Base-by-base conservation (phyloP, 2,329 filamentous ascomycete species). In the Phoma sp. region DNA sequence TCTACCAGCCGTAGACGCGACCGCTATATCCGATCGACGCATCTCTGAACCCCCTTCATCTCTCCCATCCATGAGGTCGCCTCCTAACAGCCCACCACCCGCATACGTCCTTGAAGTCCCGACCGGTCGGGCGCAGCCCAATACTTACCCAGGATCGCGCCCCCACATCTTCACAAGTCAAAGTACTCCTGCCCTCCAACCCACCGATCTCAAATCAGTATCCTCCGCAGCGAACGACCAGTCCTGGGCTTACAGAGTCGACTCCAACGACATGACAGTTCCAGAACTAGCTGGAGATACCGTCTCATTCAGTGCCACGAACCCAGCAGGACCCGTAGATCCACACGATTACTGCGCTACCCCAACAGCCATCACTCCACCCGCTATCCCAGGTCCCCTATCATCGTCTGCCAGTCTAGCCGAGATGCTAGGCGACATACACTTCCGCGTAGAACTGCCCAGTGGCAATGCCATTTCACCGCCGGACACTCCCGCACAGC, bases 281-380 rank as follows among this genome's bases (percentile, higher is more conserved):
- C 50, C 56, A 4, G 63, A 66, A 39, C 35, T 66, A 12, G 50
- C 53, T 4, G 55, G 63, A 9, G 43, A 64, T 17, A 50, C 49
- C 4, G 32, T 62, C 17, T 32, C 21, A 4, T 44, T 65, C 45
- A 65, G 62, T 43, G 64, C 40, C 3, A 67, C 64, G n/a, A 67
- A 67, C 32, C 24, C 53, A 2, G 38, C 51, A n/a, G 62, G 64
- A 1, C 64, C 64, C 3, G 62, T 67, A 0, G 61, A 67, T 19
- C 63, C 63, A 25, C 60, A 54, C 22, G 62, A 64, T 5, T 48
- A 61, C 7, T 43, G 21, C n/a, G 21, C 43, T 2, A 31, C 22
- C 25, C 19, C 47, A 4, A 27, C 21, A 9, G 8, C 5, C 12
- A 12, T 1, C 13, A 15, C 32, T 25, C 12, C 17, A 7, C 7